A percentile compares a stretch with the other conserved stretches of the same genome.
These are phyloP conservation scores for Boletus vermiculosoides DNA, from an alignment of 768 basidiomycete species.

Conservation along the genomic window DNA sequence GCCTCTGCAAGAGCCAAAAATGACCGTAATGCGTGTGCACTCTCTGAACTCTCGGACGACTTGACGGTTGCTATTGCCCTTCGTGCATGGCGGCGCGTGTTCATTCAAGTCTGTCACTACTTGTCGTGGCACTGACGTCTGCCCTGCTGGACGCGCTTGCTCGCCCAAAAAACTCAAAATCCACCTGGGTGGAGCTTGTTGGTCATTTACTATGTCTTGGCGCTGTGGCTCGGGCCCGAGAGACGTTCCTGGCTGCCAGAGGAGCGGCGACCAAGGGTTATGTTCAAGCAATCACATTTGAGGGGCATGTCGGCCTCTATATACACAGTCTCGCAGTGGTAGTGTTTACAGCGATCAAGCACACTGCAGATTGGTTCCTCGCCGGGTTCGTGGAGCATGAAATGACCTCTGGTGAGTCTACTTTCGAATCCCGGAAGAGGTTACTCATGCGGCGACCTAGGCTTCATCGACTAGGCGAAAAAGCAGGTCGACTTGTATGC, in stretches of 20 bases:
- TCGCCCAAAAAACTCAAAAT: constrained; percentile 73
- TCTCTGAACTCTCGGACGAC: constrained; percentile 89
- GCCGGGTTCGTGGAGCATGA: constrained; percentile 95
- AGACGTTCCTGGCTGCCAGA: constrained; percentile 79
- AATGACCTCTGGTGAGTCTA: constrained; percentile 78
- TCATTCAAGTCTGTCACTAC: constrained; percentile 59
- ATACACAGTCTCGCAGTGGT: constrained; percentile 86
- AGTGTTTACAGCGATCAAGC: constrained; percentile 91
- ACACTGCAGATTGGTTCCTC: constrained; percentile 97
- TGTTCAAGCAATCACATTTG: constrained; percentile 85
- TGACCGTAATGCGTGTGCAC: constrained; percentile 82
- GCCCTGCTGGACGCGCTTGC: constrained; percentile 75
- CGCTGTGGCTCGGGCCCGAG: constrained; percentile 74
- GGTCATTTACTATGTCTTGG: constrained; percentile 71
- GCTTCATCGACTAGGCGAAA: constrained; percentile 93
- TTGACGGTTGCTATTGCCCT: constrained; percentile 88
- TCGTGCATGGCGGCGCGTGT: constrained; percentile 82
- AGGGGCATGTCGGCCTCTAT: constrained; percentile 84
- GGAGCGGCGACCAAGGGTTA: constrained; percentile 69
- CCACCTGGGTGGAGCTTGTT: constrained; percentile 67
- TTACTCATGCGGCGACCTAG: constrained; percentile 39
- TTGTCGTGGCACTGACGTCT: constrained; percentile 65
- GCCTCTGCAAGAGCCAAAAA: constrained; percentile 68
- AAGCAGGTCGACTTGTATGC: constrained; percentile 80
- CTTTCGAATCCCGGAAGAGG: background rate